These are phyloP conservation scores for Ceriops tagal DNA, from an alignment of 345 rosid genomes.

Conservation along the genomic window DNA sequence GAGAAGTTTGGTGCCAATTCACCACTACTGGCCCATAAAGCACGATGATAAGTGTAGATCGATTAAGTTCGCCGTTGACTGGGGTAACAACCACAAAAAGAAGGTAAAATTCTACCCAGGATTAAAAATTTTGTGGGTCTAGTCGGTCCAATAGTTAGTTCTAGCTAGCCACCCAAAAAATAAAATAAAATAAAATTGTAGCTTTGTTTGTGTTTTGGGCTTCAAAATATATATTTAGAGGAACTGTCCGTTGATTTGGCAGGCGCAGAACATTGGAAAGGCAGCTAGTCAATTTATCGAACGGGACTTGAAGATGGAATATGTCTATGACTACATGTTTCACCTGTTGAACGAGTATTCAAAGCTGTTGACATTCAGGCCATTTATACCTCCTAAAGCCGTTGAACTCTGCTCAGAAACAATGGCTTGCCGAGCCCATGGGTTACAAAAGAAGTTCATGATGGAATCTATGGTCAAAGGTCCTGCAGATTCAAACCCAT, in stretches of 20 bases:
- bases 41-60: conserved; percentile 26
- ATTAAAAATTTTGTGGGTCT: not conserved
- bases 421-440: conserved; percentile 21
- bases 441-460: conserved; percentile 24
- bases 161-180: no score
- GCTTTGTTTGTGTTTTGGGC: no score
- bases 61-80: conserved; percentile 31
- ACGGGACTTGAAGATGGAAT: conserved; percentile 27
- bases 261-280: conserved; percentile 29
- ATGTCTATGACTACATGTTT: conserved; percentile 34
- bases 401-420: conserved; percentile 17
- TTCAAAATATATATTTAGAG: no score
- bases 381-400: conserved; percentile 19
- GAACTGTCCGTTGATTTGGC: not conserved
- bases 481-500: conserved; percentile 23
- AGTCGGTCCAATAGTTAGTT: not conserved
- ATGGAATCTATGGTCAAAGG: conserved; percentile 23
- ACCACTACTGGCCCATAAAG: conserved; percentile 28
- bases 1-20: conserved; percentile 16
- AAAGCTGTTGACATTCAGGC: conserved; percentile 28
- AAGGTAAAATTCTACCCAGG: conserved; percentile 8
- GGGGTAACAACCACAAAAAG: conserved; percentile 27
- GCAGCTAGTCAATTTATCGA: conserved; percentile 28
- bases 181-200: no score
- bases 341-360: conserved; percentile 29